These are phyloP conservation scores for Triticum timopheevii DNA, from an alignment of 176 grass and related monocot species.

Conservation along the genomic window DNA sequence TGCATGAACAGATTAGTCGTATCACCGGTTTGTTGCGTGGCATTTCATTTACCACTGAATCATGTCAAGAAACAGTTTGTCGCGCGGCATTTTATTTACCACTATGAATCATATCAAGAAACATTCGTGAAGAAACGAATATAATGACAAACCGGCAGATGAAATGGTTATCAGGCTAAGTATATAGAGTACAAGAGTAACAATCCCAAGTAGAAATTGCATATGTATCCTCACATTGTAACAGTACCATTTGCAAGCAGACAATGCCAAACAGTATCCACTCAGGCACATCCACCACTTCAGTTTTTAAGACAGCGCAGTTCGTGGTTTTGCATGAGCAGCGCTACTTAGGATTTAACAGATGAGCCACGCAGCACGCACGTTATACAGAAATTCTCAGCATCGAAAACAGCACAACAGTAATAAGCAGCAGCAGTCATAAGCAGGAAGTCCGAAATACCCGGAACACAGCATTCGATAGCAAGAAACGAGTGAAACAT, in stretches of 20 bases:
- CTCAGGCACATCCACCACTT: not conserved
- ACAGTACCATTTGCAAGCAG: too few relatives aligned
- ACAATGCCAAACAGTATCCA: too few relatives aligned
- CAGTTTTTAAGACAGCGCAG: not conserved
- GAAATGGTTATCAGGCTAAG: not conserved
- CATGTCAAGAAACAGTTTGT: not conserved
- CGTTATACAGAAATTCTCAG: not conserved
- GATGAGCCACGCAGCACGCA: not conserved
- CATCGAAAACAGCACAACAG: not conserved
- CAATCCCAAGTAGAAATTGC: not conserved
- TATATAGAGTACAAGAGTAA: not conserved
- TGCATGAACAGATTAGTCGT: not conserved
- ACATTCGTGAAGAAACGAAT: not conserved
- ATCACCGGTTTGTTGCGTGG: not conserved
- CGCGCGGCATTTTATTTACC: too few relatives aligned
- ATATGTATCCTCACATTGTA: too few relatives aligned
- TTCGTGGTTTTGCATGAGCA: not conserved
- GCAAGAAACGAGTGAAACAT: not conserved
- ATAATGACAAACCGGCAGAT: not conserved
- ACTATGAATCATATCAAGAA: not conserved
- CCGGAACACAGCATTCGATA: not conserved
- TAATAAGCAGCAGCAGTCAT: not conserved
- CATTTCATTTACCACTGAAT: not conserved
- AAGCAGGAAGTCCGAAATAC: not conserved
- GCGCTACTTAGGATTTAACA: not conserved